phyloP scores from a whole-genome alignment of 2,329 filamentous ascomycete genomes.

The Beauveria asiatica region DNA sequence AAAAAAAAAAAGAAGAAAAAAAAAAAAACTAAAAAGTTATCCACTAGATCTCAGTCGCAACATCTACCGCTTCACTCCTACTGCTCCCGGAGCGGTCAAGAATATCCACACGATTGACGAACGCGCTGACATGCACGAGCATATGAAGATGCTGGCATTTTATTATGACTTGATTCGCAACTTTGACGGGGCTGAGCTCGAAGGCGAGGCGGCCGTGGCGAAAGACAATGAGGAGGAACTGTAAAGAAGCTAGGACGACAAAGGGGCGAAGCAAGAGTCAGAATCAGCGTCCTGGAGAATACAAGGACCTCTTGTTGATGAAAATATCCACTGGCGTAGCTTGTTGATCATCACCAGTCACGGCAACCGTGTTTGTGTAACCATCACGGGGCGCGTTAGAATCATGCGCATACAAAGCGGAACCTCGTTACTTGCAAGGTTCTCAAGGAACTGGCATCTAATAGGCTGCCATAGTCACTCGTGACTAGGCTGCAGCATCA shows the following conservation, averaged over 20 bases:
- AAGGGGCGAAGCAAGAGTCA: no score
- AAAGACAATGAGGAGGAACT: background rate
- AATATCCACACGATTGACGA: conserved; percentile 37
- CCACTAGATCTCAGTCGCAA: conserved; percentile 23
- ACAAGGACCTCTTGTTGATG: no score
- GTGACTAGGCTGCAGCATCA: no score
- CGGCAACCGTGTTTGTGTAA: no score
- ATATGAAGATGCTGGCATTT: conserved; percentile 34
- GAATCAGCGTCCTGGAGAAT: no score
- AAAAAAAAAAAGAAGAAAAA: background rate
- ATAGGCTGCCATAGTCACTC: no score
- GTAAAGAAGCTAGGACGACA: background rate
- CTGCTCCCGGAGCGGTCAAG: conserved; percentile 15
- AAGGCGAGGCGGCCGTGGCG: background rate
- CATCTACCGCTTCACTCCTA: conserved; percentile 37
- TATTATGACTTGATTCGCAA: conserved; percentile 37
- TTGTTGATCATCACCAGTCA: no score
- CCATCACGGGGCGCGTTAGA: no score
- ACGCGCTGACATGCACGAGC: conserved; percentile 28
- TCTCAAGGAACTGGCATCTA: no score
- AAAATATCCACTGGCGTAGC: no score
- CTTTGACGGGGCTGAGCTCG: conserved; percentile 30
- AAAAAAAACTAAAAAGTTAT: background rate
- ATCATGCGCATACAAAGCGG: no score
- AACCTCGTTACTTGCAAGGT: no score